These are phyloP conservation scores for Cochlearia excelsa DNA, from an alignment of 345 rosid species.

Conservation along the genomic window DNA sequence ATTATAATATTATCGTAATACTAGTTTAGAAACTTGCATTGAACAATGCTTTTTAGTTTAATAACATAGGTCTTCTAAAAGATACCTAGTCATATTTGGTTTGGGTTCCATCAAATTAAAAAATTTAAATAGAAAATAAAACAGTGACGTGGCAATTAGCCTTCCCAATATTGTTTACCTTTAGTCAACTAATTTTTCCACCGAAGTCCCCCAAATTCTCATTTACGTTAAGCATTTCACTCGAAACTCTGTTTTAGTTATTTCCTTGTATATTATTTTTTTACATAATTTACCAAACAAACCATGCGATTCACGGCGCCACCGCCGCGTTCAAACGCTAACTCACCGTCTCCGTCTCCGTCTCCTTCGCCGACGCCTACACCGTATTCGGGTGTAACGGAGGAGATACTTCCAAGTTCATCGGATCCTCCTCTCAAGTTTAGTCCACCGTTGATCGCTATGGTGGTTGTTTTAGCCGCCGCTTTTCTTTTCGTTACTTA, in stretches of 20 bases:
- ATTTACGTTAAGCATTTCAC: slow-evolving; percentile 32
- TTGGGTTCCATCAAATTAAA: not conserved
- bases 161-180: slow-evolving; percentile 32
- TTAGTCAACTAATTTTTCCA: slow-evolving; percentile 26
- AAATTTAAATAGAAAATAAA: not conserved
- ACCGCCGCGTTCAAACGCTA: slow-evolving; percentile 21
- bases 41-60: no score
- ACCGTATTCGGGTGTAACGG: slow-evolving; percentile 10
- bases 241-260: slow-evolving; percentile 20
- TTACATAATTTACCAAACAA: slow-evolving; percentile 11
- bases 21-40: no score
- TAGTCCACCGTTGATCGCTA: slow-evolving; percentile 91
- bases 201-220: slow-evolving; percentile 8
- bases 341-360: slow-evolving; percentile 21
- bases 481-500: slow-evolving; percentile 71
- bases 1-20: no score
- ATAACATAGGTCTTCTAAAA: no score
- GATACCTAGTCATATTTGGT: no score
- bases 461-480: slow-evolving; percentile 79
- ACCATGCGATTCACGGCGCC: slow-evolving; percentile 34
- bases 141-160: slow-evolving; percentile 28
- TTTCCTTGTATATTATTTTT: not conserved
- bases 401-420: slow-evolving; percentile 24
- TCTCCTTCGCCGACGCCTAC: slow-evolving; percentile 23
- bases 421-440: slow-evolving; percentile 59